Evolutionary conservation across 768 basidiomycete species (phyloP).

Genomic region (Serpula lacrymans): DNA sequence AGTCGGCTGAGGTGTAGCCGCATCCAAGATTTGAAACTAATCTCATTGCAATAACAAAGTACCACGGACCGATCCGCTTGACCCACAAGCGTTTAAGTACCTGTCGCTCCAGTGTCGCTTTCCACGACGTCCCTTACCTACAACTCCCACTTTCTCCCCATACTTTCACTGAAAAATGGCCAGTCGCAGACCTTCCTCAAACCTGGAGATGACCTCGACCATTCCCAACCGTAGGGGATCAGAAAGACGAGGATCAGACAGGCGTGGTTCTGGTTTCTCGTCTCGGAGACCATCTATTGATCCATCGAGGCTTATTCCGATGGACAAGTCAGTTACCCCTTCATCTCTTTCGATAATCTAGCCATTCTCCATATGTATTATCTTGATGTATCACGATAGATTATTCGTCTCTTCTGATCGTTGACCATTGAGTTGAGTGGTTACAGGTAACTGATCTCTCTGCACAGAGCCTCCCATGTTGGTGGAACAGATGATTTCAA

Average conservation of each 20-base stretch:
- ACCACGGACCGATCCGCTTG: too few species aligned
- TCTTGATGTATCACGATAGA: background rate
- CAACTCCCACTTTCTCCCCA: background rate
- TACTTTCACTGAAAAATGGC: too few species aligned
- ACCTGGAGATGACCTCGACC: constrained; percentile 29
- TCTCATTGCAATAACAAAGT: too few species aligned
- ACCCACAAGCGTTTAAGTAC: too few species aligned
- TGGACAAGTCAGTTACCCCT: constrained; percentile 62
- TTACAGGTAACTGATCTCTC: constrained; percentile 4
- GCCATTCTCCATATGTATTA: constrained; percentile 3
- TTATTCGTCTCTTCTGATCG: constrained; percentile 8
- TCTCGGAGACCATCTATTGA: constrained; percentile 76
- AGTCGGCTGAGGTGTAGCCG: too few species aligned
- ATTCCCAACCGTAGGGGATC: constrained; percentile 42
- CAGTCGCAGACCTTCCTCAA: constrained; percentile 22
- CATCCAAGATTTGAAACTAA: too few species aligned
- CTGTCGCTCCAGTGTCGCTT: too few species aligned
- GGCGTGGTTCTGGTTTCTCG: constrained; percentile 36
- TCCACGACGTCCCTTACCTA: too few species aligned
- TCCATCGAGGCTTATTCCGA: constrained; percentile 69
- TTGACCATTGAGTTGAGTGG: constrained; percentile 2
- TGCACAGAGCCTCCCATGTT: constrained; percentile 44
- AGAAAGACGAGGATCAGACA: constrained; percentile 47
- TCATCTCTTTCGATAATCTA: too few species aligned
- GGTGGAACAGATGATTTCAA: constrained; percentile 79